Evolutionary conservation across 345 rosid species (phyloP).

Genomic region (Populus deltoides): DNA sequence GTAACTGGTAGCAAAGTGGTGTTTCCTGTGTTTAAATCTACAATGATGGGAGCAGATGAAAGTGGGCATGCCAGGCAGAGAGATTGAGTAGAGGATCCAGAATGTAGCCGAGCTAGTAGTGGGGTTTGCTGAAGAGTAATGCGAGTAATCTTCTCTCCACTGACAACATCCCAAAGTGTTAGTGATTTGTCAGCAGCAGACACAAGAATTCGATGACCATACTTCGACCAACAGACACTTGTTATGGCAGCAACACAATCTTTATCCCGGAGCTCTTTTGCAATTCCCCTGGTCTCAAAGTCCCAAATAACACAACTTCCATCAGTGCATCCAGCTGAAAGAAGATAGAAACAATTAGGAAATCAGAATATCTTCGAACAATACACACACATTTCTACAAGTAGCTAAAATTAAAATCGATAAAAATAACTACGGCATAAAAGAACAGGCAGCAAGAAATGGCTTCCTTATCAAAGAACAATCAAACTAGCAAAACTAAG

Average conservation of each 20-base stretch:
- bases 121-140: slow-evolving; percentile 72
- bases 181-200: slow-evolving; percentile 96
- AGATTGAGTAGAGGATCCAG: slow-evolving; percentile 73
- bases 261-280: slow-evolving; percentile 82
- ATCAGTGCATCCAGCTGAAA: slow-evolving; percentile 91
- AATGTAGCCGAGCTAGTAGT: slow-evolving; percentile 77
- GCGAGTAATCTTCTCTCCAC: slow-evolving; percentile 64
- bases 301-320: slow-evolving; percentile 95
- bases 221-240: slow-evolving; percentile 92
- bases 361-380: background rate
- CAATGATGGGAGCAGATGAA: slow-evolving; percentile 91
- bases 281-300: slow-evolving; percentile 91
- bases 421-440: background rate
- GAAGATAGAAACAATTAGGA: background rate
- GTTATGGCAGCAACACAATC: slow-evolving; percentile 80
- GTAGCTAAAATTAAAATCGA: background rate
- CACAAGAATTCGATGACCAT: slow-evolving; percentile 83
- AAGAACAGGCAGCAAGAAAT: background rate
- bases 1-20: slow-evolving; percentile 67
- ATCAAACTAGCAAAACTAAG: background rate
- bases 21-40: slow-evolving; percentile 63
- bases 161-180: slow-evolving; percentile 83
- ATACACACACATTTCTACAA: background rate
- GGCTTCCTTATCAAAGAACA: background rate
- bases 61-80: slow-evolving; percentile 86